phyloP scores from a whole-genome alignment of 345 rosid genomes.

The Cardamine resedifolia region DNA sequence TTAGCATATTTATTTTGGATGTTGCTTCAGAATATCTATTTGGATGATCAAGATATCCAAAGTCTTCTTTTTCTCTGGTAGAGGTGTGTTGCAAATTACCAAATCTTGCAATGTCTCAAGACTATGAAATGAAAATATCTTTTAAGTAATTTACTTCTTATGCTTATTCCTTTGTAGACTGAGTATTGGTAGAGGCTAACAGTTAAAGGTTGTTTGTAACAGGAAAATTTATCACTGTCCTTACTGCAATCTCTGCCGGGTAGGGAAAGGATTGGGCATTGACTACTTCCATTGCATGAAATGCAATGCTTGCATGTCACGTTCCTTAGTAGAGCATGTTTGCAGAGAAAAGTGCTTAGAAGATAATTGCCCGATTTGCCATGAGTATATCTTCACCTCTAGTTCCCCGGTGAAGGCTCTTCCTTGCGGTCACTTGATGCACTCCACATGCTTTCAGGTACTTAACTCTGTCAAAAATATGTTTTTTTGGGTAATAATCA shows the following conservation, averaged over 20 bases:
- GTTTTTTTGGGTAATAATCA: not conserved
- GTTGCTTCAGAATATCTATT: too few species aligned
- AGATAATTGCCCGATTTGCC: slow-evolving; percentile 89
- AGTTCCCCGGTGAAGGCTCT: slow-evolving; percentile 65
- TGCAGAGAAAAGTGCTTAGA: slow-evolving; percentile 76
- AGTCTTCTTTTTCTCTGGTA: not conserved
- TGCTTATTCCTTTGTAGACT: not conserved
- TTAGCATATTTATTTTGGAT: too few species aligned
- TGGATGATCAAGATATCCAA: not conserved
- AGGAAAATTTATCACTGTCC: slow-evolving; percentile 97
- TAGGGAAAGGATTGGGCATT: slow-evolving; percentile 89
- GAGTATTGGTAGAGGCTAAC: not conserved
- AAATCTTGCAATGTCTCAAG: not conserved
- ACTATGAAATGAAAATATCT: not conserved
- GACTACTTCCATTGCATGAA: slow-evolving; percentile 95
- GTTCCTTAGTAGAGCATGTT: slow-evolving; percentile 53
- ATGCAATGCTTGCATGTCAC: slow-evolving; percentile 91
- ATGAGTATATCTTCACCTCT: slow-evolving; percentile 78
- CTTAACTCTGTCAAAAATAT: slow-evolving; percentile 10
- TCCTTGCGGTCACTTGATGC: slow-evolving; percentile 94
- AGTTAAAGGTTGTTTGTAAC: slow-evolving; percentile 18
- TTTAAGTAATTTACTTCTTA: not conserved
- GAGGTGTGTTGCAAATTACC: slow-evolving; percentile 12
- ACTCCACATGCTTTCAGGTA: slow-evolving; percentile 81
- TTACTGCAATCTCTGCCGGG: slow-evolving; percentile 84